Conservation (phyloP, 257 asterid genomes). For the Salvia splendens region DNA sequence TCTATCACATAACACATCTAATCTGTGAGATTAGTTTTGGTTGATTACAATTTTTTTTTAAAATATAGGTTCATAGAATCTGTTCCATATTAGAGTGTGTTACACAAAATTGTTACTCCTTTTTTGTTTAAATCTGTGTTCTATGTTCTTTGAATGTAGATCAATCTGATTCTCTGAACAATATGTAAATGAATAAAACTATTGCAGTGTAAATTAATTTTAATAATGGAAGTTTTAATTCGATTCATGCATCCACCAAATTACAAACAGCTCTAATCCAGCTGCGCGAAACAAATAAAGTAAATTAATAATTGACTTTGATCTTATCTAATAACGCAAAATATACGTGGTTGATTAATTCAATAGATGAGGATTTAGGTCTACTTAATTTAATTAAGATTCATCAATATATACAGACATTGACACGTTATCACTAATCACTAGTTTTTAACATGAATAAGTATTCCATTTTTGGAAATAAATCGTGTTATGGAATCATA, state of each 20-base stretch:
- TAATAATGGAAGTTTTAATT: not conserved
- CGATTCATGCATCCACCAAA: constrained; percentile 26
- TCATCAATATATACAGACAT: not conserved
- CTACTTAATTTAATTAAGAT: not conserved
- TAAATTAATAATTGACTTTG: not conserved
- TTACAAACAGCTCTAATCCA: constrained; percentile 12
- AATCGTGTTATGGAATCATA: no score
- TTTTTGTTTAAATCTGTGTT: not conserved
- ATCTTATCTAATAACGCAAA: not conserved
- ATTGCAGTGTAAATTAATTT: constrained; percentile 13
- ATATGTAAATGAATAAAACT: not conserved
- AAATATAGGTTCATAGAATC: constrained; percentile 1
- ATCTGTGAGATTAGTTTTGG: not conserved
- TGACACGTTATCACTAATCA: not conserved
- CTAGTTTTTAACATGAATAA: no score
- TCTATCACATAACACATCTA: not conserved
- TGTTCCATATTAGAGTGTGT: not conserved
- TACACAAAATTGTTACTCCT: not conserved
- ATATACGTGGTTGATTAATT: not conserved
- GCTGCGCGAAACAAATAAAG: constrained; percentile 10
- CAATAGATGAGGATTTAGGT: not conserved
- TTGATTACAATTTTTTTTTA: not conserved
- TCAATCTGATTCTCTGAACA: not conserved
- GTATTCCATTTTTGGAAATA: no score
- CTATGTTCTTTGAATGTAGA: constrained; percentile 16